These are phyloP conservation scores for Kodamaea sagamina DNA, from an alignment of 805 yeast species.

Conservation along the genomic window DNA sequence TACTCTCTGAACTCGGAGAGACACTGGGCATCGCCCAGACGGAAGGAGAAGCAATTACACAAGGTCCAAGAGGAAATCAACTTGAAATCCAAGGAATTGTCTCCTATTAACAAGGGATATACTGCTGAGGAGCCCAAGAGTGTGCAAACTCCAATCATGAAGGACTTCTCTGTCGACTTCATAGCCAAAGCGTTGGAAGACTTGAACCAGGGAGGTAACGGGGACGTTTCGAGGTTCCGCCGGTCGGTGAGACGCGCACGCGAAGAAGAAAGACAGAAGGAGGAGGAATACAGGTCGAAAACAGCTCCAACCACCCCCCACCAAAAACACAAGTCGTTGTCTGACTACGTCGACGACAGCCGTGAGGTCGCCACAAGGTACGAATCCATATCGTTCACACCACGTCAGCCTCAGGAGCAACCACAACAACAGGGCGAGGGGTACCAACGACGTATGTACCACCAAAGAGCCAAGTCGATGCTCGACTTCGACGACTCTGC, in stretches of 20 bases:
- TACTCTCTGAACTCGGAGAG: conserved; percentile 27
- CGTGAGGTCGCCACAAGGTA: conserved; percentile 40
- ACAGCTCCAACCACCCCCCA: conserved; percentile 23
- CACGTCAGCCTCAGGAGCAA: conserved; percentile 11
- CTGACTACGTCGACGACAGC: conserved; percentile 38
- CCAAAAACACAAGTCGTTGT: conserved; percentile 19
- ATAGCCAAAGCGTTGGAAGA: conserved; percentile 49
- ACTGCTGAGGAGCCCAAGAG: conserved; percentile 9
- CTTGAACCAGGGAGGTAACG: conserved; percentile 46
- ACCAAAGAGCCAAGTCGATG: conserved; percentile 17
- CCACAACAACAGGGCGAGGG: neutral
- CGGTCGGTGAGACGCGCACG: conserved; percentile 34
- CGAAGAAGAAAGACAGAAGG: conserved; percentile 12
- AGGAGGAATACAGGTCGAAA: conserved; percentile 11
- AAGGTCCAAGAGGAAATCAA: conserved; percentile 43
- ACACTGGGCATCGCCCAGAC: conserved; percentile 48
- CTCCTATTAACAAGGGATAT: conserved; percentile 16
- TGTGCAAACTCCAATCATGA: conserved; percentile 35
- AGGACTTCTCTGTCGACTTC: conserved; percentile 47
- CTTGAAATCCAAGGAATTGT: conserved; percentile 33
- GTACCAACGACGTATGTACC: conserved; percentile 1
- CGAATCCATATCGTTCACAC: conserved; percentile 30
- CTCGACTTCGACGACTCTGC: conserved; percentile 13
- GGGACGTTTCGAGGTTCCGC: conserved; percentile 43
- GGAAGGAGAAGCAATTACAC: conserved; percentile 32